These are phyloP conservation scores for Gymnopilus junonius DNA, from an alignment of 768 basidiomycete species.

Conservation along the genomic window DNA sequence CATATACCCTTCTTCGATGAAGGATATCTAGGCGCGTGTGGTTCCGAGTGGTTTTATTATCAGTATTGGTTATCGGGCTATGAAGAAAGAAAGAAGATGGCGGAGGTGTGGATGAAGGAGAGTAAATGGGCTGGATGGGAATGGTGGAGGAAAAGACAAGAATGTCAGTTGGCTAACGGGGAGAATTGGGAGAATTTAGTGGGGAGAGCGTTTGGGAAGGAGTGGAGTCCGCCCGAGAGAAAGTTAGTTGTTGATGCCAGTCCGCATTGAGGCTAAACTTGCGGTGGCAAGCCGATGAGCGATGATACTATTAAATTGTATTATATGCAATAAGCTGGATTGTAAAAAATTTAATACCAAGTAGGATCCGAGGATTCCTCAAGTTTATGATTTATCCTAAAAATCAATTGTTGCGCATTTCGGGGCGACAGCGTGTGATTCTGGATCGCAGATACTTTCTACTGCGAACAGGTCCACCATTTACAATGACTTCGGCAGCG, in stretches of 20 bases:
- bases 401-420: too few species aligned
- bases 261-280: too few species aligned
- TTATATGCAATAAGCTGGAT: too few species aligned
- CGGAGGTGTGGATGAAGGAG: slow-evolving; percentile 35
- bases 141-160: slow-evolving; percentile 31
- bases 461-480: neutral
- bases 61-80: slow-evolving; percentile 49
- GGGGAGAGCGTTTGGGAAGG: slow-evolving; percentile 26
- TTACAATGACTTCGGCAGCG: neutral
- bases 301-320: too few species aligned
- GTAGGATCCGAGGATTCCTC: too few species aligned
- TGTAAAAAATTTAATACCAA: too few species aligned
- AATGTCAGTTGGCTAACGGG: slow-evolving; percentile 25
- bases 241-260: slow-evolving; percentile 1
- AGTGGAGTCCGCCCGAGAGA: slow-evolving; percentile 22
- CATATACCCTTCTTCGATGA: slow-evolving; percentile 17
- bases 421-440: too few species aligned
- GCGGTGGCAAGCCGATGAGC: too few species aligned
- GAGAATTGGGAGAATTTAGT: too few species aligned
- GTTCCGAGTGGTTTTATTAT: slow-evolving; percentile 51
- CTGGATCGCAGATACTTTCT: neutral
- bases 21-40: slow-evolving; percentile 40
- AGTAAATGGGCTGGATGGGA: slow-evolving; percentile 21
- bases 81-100: slow-evolving; percentile 26
- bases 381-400: too few species aligned